Percentiles rank a stretch among this genome's conserved stretches.
These are phyloP conservation scores for Malus asiatica DNA, from an alignment of 306 rosid genomes.

Conservation along the genomic window DNA sequence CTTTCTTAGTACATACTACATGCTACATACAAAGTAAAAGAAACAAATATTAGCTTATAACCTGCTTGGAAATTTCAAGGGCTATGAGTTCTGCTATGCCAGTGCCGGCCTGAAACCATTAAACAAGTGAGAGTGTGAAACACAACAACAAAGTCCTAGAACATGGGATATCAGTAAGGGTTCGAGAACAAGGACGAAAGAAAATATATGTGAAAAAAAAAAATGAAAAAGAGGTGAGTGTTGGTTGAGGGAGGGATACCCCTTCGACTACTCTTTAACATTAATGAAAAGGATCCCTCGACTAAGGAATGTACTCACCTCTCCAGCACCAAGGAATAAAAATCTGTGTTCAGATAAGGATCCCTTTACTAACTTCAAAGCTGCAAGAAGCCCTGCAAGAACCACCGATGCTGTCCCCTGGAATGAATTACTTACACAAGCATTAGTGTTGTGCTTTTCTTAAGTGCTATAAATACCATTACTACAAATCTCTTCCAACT, in stretches of 20 bases:
- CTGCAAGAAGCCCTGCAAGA: slow-evolving; percentile 81
- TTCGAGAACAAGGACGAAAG: neutral
- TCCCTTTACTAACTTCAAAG: slow-evolving; percentile 67
- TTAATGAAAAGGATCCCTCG: neutral
- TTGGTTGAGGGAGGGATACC: neutral
- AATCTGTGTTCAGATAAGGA: slow-evolving; percentile 67
- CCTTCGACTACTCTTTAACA: neutral
- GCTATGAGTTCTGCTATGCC: slow-evolving; percentile 98
- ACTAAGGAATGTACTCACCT: slow-evolving; percentile 35
- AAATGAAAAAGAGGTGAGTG: neutral
- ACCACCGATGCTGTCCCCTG: slow-evolving; percentile 99
- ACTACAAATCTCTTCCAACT: slow-evolving; percentile 2
- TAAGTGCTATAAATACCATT: neutral
- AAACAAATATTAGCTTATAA: slow-evolving; percentile 18
- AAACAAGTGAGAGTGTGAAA: slow-evolving; percentile 15
- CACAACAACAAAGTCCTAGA: slow-evolving; percentile 8
- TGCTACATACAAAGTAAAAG: neutral
- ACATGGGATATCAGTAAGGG: neutral
- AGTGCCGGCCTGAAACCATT: slow-evolving; percentile 89
- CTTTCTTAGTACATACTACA: neutral
- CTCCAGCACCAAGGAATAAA: slow-evolving; percentile 97
- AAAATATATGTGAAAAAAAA: neutral
- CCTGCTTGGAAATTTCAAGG: slow-evolving; percentile 88
- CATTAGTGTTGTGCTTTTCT: neutral
- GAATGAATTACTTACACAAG: slow-evolving; percentile 6